Conservation (phyloP, 129 eudicot species). For the Saussurea involucrata region DNA sequence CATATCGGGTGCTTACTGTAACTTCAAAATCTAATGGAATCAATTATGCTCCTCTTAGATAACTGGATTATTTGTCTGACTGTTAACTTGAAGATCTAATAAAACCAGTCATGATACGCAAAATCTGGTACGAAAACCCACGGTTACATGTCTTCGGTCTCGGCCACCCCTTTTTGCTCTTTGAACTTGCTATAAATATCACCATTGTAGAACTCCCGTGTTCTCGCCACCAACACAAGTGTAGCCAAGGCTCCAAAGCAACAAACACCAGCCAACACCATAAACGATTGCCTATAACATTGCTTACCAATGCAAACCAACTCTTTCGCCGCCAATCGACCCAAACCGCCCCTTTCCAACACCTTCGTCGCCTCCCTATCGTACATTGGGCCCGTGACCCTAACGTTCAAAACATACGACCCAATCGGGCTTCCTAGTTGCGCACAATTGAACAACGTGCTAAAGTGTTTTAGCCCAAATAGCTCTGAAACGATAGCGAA, state of each 20-base stretch:
- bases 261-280: constrained; percentile 47
- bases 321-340: constrained; percentile 51
- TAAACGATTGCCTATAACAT: constrained; percentile 59
- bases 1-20: not conserved
- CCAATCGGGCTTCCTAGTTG: constrained; percentile 82
- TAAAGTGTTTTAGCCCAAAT: constrained; percentile 69
- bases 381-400: constrained; percentile 59
- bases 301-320: constrained; percentile 60
- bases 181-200: constrained; percentile 78
- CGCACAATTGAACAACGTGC: constrained; percentile 78
- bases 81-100: too few relatives aligned
- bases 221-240: constrained; percentile 67
- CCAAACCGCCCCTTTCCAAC: constrained; percentile 42
- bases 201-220: constrained; percentile 57
- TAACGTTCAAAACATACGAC: constrained; percentile 74
- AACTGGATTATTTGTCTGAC: too few relatives aligned
- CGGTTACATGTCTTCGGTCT: constrained; percentile 5
- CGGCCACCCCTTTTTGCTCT: constrained; percentile 24
- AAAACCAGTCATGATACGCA: not conserved
- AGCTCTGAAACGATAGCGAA: constrained; percentile 80
- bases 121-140: not conserved
- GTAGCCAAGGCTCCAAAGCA: constrained; percentile 62
- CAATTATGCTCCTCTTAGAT: too few relatives aligned
- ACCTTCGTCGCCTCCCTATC: constrained; percentile 66
- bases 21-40: too few relatives aligned